These are phyloP conservation scores for Dioszegia crocea DNA, from an alignment of 768 basidiomycete species.

Conservation along the genomic window DNA sequence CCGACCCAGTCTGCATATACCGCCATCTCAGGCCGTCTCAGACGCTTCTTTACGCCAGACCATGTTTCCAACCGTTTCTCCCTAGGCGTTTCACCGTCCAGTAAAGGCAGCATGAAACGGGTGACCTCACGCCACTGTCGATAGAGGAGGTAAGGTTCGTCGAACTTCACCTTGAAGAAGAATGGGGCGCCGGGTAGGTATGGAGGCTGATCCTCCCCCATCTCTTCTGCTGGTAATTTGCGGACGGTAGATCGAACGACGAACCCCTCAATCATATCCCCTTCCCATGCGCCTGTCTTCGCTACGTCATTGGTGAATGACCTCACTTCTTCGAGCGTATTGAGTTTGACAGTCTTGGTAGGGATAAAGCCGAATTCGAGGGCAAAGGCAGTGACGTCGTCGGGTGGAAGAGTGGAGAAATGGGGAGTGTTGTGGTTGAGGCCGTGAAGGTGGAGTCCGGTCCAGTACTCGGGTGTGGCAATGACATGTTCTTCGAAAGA, in stretches of 20 bases:
- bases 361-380: slow-evolving; percentile 85
- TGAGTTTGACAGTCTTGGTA: slow-evolving; percentile 60
- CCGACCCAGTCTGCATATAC: slow-evolving; percentile 80
- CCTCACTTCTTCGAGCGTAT: slow-evolving; percentile 64
- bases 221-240: slow-evolving; percentile 35
- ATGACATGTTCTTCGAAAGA: slow-evolving; percentile 96
- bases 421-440: slow-evolving; percentile 65
- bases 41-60: slow-evolving; percentile 59
- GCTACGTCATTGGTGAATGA: slow-evolving; percentile 67
- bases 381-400: slow-evolving; percentile 72
- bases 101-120: slow-evolving; percentile 60
- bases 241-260: slow-evolving; percentile 76
- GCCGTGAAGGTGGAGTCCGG: slow-evolving; percentile 90
- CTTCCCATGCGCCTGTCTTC: slow-evolving; percentile 70
- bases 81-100: slow-evolving; percentile 12
- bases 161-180: slow-evolving; percentile 99
- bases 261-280: slow-evolving; percentile 84
- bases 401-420: slow-evolving; percentile 69
- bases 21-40: slow-evolving; percentile 71
- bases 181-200: slow-evolving; percentile 77
- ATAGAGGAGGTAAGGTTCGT: slow-evolving; percentile 98
- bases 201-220: slow-evolving; percentile 53
- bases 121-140: slow-evolving; percentile 96
- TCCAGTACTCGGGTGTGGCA: slow-evolving; percentile 69
- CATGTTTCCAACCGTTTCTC: slow-evolving; percentile 10